A percentile compares a stretch with the other conserved stretches of the same genome.
phyloP scores from a whole-genome alignment of 305 asterid genomes.

The Fraxinus sp. region DNA sequence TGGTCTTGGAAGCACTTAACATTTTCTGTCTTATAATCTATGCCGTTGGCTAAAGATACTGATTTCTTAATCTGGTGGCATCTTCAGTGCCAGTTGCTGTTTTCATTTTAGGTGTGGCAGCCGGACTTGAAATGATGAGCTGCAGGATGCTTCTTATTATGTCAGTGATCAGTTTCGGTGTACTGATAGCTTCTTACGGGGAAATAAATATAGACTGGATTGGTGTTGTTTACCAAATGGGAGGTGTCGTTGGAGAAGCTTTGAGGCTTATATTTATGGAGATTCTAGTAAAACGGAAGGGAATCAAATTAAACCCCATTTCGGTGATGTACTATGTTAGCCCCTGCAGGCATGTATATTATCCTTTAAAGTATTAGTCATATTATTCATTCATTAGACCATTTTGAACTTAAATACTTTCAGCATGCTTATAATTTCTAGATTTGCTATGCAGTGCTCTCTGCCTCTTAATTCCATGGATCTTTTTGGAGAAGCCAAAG shows the following conservation, averaged over 20 bases:
- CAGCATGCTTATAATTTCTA: not conserved
- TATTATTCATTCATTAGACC: not conserved
- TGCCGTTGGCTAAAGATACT: constrained; percentile 6
- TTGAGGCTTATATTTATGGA: constrained; percentile 88
- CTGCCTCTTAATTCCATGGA: constrained; percentile 88
- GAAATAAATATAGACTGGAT: constrained; percentile 83
- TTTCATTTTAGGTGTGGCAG: constrained; percentile 78
- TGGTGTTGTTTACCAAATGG: constrained; percentile 96
- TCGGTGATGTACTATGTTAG: constrained; percentile 93
- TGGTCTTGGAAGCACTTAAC: not conserved
- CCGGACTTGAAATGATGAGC: constrained; percentile 91
- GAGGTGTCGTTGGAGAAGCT: constrained; percentile 96
- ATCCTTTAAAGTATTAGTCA: constrained; percentile 2
- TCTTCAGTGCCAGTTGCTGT: constrained; percentile 94
- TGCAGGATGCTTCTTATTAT: constrained; percentile 79
- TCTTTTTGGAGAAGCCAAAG: constrained; percentile 84
- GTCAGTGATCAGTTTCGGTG: constrained; percentile 86
- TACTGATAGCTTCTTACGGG: constrained; percentile 84
- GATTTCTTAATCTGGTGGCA: constrained; percentile 22
- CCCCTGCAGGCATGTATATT: constrained; percentile 80
- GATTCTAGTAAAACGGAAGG: constrained; percentile 81
- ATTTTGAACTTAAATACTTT: not conserved
- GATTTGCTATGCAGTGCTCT: constrained; percentile 61
- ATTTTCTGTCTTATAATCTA: constrained; percentile 3
- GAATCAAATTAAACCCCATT: constrained; percentile 78